Evolutionary conservation across 2,329 filamentous ascomycete genomes (phyloP).

Genomic region (Alternaria longipes): DNA sequence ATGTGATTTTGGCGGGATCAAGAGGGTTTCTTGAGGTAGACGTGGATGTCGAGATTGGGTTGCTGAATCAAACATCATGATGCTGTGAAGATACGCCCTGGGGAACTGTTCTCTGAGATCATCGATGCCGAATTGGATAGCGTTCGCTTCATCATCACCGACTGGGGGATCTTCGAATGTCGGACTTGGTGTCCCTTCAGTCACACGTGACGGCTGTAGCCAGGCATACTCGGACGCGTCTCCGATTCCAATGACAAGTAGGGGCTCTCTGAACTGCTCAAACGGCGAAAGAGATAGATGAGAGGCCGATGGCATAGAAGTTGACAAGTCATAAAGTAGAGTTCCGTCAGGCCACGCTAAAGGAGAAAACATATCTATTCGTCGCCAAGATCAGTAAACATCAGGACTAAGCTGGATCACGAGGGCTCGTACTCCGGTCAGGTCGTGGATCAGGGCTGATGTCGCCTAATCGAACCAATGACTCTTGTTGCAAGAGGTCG

Average conservation of each 20-base stretch:
- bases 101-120: conserved; percentile 76
- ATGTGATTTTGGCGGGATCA: conserved; percentile 73
- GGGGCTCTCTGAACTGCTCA: conserved; percentile 85
- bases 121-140: conserved; percentile 70
- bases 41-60: conserved; percentile 49
- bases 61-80: conserved; percentile 81
- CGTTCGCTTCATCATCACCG: conserved; percentile 43
- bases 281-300: conserved; percentile 86
- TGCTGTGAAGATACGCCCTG: conserved; percentile 78
- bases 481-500: conserved; percentile 77
- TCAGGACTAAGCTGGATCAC: conserved; percentile 26
- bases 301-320: conserved; percentile 79
- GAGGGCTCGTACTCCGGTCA: conserved; percentile 75
- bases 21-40: conserved; percentile 70
- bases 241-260: conserved; percentile 83
- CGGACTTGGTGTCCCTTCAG: conserved; percentile 16
- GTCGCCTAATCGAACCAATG: conserved; percentile 84
- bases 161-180: conserved; percentile 21
- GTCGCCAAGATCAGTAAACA: conserved; percentile 44
- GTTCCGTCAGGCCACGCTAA: conserved; percentile 85
- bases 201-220: conserved; percentile 55
- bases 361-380: conserved; percentile 89
- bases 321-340: conserved; percentile 88
- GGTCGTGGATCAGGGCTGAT: conserved; percentile 85
- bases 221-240: conserved; percentile 73